Conservation (phyloP, 768 basidiomycete species). For the Leccinum ochraceum region DNA sequence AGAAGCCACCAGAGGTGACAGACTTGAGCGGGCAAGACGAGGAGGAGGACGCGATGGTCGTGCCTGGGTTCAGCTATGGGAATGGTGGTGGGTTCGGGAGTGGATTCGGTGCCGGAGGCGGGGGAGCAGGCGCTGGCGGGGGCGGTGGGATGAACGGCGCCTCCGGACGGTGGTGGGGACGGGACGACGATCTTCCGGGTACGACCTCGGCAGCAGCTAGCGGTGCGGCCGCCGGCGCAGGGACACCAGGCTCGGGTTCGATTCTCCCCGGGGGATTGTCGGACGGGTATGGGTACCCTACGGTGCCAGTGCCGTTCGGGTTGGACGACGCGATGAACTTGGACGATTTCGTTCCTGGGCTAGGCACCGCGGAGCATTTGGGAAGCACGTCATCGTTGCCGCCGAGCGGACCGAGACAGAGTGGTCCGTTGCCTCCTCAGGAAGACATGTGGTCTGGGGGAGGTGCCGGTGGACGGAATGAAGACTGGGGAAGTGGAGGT, state of each 20-base stretch:
- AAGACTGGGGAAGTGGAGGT: constrained; percentile 40
- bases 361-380: constrained; percentile 43
- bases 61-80: constrained; percentile 64
- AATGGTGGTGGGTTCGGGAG: constrained; percentile 8
- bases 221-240: background rate
- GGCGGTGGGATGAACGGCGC: constrained; percentile 22
- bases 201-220: background rate
- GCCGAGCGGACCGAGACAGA: constrained; percentile 36
- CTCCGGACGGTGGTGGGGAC: constrained; percentile 42
- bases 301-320: constrained; percentile 20
- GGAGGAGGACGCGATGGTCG: constrained; percentile 67
- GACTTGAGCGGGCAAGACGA: constrained; percentile 66
- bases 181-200: constrained; percentile 42
- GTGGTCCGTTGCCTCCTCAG: constrained; percentile 46
- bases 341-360: constrained; percentile 68
- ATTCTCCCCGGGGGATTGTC: constrained; percentile 17
- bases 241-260: constrained; percentile 12
- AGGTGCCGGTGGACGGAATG: constrained; percentile 32
- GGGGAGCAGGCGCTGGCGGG: constrained; percentile 23
- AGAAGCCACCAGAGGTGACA: constrained; percentile 75
- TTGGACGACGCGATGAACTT: constrained; percentile 32
- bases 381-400: constrained; percentile 8
- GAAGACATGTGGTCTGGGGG: constrained; percentile 50
- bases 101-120: constrained; percentile 21
- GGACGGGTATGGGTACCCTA: constrained; percentile 28